phyloP scores from a whole-genome alignment of 2,329 filamentous ascomycete genomes.

The Paradendryphiella salina region DNA sequence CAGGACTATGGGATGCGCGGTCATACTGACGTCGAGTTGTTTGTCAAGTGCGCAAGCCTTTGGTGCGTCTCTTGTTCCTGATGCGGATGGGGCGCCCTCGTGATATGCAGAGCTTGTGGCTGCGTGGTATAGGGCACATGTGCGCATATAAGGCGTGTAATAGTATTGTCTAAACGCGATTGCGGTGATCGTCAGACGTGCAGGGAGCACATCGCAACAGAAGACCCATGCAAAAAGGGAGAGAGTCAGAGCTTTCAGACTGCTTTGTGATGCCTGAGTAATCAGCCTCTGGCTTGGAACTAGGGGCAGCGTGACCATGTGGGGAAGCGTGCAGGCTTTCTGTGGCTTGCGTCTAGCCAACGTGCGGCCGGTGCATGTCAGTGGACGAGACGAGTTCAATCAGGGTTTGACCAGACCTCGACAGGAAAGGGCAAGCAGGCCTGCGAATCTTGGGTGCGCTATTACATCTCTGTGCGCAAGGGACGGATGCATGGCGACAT shows the following conservation, averaged over 20 bases:
- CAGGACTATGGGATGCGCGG: too few species aligned
- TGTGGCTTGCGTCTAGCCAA: slow-evolving; percentile 10
- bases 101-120: slow-evolving; percentile 2
- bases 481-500: slow-evolving; percentile 17
- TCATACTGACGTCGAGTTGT: too few species aligned
- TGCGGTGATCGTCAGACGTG: too few species aligned
- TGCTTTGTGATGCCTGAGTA: slow-evolving; percentile 45
- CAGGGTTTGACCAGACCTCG: slow-evolving; percentile 14
- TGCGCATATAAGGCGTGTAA: slow-evolving; percentile 1
- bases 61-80: too few species aligned
- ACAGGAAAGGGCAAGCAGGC: not conserved
- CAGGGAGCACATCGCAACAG: not conserved
- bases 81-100: not conserved
- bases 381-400: slow-evolving; percentile 2
- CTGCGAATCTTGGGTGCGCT: slow-evolving; percentile 28
- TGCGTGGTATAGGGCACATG: not conserved
- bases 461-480: slow-evolving; percentile 28
- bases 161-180: not conserved
- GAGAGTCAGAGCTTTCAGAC: not conserved
- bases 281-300: slow-evolving; percentile 12
- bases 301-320: slow-evolving; percentile 21
- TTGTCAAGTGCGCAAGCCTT: too few species aligned
- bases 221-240: not conserved
- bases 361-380: slow-evolving; percentile 14
- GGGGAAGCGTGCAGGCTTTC: slow-evolving; percentile 19